Percentiles rank a stretch among this genome's conserved stretches.
Conservation (phyloP, 371 early-diverging fungal genomes). For the Synchytrium microbalum region DNA sequence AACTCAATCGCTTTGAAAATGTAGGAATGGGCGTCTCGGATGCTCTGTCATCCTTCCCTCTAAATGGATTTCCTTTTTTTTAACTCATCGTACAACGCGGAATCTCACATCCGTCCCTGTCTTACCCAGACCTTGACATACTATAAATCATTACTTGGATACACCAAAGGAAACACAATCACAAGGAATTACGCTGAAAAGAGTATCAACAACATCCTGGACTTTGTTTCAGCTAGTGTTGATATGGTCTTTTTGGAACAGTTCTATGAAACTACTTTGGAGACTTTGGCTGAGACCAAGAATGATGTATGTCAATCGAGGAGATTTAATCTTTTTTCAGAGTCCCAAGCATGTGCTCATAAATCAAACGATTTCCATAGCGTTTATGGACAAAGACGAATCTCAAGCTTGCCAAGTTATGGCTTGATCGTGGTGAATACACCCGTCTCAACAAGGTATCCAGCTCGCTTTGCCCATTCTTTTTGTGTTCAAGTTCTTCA, state of each 20-base stretch:
- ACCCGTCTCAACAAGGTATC: constrained; percentile 52
- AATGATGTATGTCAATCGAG: constrained; percentile 55
- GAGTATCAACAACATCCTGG: constrained; percentile 89
- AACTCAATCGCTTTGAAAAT: constrained; percentile 53
- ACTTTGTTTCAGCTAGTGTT: constrained; percentile 65
- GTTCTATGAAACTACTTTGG: constrained; percentile 75
- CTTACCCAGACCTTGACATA: constrained; percentile 55
- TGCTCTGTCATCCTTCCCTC: not conserved
- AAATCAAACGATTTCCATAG: constrained; percentile 22
- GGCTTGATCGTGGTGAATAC: constrained; percentile 80
- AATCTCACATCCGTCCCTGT: too few species aligned
- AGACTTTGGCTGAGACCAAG: constrained; percentile 61
- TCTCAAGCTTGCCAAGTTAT: constrained; percentile 80
- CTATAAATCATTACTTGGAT: constrained; percentile 71
- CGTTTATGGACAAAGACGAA: constrained; percentile 87
- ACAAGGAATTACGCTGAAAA: constrained; percentile 92
- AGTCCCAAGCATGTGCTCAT: not conserved
- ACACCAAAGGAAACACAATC: constrained; percentile 65
- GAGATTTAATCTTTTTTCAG: not conserved
- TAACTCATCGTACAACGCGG: too few species aligned
- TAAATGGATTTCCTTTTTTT: too few species aligned
- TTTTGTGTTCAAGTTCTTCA: not conserved
- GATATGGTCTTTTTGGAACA: constrained; percentile 73
- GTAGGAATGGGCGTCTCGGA: constrained; percentile 28
- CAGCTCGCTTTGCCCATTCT: not conserved